Evolutionary conservation across 495 filamentous ascomycete genomes (phyloP), one percentile per base, ranked within the genome.

Genomic region (Cercophora sp.): DNA sequence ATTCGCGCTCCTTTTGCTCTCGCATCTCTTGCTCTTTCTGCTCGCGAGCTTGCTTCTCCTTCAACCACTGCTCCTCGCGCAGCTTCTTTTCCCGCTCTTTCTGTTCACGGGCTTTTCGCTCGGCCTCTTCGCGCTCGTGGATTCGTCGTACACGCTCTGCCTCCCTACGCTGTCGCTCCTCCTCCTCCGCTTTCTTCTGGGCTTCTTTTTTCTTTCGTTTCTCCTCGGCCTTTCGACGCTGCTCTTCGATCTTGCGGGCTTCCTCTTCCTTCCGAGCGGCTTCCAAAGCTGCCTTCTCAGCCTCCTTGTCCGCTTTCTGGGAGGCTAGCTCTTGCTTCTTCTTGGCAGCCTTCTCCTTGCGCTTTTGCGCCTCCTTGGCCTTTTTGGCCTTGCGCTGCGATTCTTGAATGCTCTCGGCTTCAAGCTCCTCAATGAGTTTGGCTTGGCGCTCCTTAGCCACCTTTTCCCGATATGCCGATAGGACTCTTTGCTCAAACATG

Each of bases 401-500:
- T 41, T 85, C 82, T 29, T 83, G 79, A 19, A 79, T 80, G 54
- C 82, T 77, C 65, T 99, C 93, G 60, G 94, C 88, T 56, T 91
- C 79, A 0, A 96, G 76, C 66, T 99, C 93, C 61, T 96, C 86
- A 8, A 99, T 80, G 15, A 99, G 84, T 67, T 91, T 91, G 57
- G 86, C 77, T 66, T 96, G 91, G 13, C 92, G 87, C 67, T 99
- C 91, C 56, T 85, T 82, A 13, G 93, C 88, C 9, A 97, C 91
- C 65, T 96, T 96, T 70, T 99, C 92, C 60, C 88, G 84, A 65
- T 99, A 99, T 34, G 93, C 93, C n/a, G 86, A 91, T 50, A 99
- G 79, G 8, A 99, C 93, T 57, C 93, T 79, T 67, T 97, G 94
- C 69, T 99, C 93, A 65, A 99, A 99, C 93, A 99, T 99, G 56